Evolutionary conservation across 2,329 filamentous ascomycete genomes (phyloP).

Genomic region (Fusarium duplospermum): DNA sequence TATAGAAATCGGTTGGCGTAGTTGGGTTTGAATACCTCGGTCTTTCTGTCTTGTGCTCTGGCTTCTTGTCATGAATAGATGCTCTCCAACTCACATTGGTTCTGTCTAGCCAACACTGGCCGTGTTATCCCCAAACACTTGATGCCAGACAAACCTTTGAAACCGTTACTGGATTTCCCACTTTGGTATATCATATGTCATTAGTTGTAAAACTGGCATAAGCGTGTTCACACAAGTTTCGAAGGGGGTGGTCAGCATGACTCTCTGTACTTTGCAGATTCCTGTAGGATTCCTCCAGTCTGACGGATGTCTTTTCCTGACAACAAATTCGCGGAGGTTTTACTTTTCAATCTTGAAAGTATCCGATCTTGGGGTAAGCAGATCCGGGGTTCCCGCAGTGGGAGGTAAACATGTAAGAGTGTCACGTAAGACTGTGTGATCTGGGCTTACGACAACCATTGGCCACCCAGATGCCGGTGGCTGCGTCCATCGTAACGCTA

Average conservation of each 20-base stretch:
- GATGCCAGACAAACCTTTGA: not conserved
- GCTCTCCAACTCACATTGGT: not conserved
- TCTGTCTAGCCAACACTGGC: not conserved
- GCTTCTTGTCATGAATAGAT: not conserved
- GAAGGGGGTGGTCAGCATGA: not conserved
- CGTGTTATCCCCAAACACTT: too few species aligned
- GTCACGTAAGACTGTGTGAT: not conserved
- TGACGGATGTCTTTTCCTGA: not conserved
- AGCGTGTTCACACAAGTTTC: not conserved
- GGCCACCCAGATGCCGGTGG: not conserved
- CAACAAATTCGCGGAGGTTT: not conserved
- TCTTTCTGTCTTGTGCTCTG: not conserved
- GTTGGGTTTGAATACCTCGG: not conserved
- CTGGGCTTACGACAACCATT: not conserved
- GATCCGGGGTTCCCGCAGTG: not conserved
- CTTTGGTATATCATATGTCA: not conserved
- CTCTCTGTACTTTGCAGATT: not conserved
- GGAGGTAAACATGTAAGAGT: not conserved
- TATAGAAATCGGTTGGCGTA: not conserved
- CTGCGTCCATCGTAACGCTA: not conserved
- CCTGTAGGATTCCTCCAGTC: not conserved
- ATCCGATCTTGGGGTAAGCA: not conserved
- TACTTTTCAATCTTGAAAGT: not conserved
- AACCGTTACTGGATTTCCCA: not conserved
- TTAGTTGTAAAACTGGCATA: not conserved